Conservation (phyloP, 352 stramenopile species). For the Halophytophthora polymorphica region DNA sequence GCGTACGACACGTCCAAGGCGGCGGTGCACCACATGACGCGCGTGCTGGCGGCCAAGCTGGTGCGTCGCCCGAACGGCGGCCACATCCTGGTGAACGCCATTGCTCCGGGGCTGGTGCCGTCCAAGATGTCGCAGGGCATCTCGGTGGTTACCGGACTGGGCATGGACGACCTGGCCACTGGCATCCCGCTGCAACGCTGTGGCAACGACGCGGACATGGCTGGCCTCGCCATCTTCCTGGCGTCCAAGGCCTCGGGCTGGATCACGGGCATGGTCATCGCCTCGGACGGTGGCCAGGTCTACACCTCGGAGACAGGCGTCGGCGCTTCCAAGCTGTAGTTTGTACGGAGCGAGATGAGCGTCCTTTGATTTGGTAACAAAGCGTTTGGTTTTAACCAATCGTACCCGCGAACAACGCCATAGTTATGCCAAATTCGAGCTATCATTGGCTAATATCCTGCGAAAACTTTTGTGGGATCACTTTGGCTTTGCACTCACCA, state of each 20-base stretch:
- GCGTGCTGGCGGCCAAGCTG: constrained; percentile 87
- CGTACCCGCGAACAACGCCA: no score
- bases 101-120: constrained; percentile 90
- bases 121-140: constrained; percentile 89
- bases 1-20: constrained; percentile 93
- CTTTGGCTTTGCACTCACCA: no score
- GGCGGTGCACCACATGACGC: constrained; percentile 90
- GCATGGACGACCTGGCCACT: constrained; percentile 54
- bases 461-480: no score
- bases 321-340: constrained; percentile 22
- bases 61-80: constrained; percentile 57
- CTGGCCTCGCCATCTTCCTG: constrained; percentile 91
- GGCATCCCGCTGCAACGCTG: constrained; percentile 80
- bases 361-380: no score
- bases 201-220: constrained; percentile 90
- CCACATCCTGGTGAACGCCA: constrained; percentile 91
- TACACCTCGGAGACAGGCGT: constrained; percentile 40
- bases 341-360: no score
- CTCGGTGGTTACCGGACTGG: constrained; percentile 32
- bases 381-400: no score
- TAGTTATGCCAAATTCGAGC: no score
- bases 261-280: constrained; percentile 90
- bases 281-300: constrained; percentile 87
- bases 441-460: no score
- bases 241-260: constrained; percentile 85